phyloP scores from a whole-genome alignment of 1,284 basidiomycete genomes.

The Blastosporella zonata region DNA sequence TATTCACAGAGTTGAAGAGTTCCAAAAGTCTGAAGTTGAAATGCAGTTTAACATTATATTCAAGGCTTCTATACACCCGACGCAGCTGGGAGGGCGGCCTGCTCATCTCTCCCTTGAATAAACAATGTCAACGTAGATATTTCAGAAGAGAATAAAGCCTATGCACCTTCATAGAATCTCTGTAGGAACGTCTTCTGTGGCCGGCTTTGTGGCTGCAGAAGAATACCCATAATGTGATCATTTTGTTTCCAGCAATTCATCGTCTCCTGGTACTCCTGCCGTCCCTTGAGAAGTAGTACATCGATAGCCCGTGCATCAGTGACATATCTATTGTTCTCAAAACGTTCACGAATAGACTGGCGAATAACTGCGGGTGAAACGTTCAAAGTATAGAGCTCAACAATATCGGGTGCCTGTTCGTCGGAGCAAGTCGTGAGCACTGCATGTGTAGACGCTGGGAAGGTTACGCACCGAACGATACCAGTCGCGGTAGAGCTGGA shows the following conservation, averaged over 20 bases:
- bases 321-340: constrained; percentile 85
- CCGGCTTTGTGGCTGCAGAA: constrained; percentile 49
- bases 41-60: neutral
- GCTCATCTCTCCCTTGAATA: constrained; percentile 35
- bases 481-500: constrained; percentile 90
- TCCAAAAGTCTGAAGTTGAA: neutral
- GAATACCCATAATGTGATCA: constrained; percentile 69
- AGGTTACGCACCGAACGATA: constrained; percentile 73
- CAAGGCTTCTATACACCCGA: constrained; percentile 24
- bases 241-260: constrained; percentile 93
- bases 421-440: constrained; percentile 13
- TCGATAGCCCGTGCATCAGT: constrained; percentile 86
- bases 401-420: constrained; percentile 84
- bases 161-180: constrained; percentile 81
- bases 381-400: constrained; percentile 81
- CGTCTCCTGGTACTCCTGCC: constrained; percentile 92
- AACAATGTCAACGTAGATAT: neutral
- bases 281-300: constrained; percentile 82
- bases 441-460: neutral
- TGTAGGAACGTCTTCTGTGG: constrained; percentile 73
- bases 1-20: neutral
- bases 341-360: constrained; percentile 81
- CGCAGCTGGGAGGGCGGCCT: constrained; percentile 36
- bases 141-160: neutral
- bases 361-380: constrained; percentile 82